A percentile compares a stretch with the other conserved stretches of the same genome.
phyloP scores from a whole-genome alignment of 345 rosid species.

The Rhodamnia rubescens region DNA sequence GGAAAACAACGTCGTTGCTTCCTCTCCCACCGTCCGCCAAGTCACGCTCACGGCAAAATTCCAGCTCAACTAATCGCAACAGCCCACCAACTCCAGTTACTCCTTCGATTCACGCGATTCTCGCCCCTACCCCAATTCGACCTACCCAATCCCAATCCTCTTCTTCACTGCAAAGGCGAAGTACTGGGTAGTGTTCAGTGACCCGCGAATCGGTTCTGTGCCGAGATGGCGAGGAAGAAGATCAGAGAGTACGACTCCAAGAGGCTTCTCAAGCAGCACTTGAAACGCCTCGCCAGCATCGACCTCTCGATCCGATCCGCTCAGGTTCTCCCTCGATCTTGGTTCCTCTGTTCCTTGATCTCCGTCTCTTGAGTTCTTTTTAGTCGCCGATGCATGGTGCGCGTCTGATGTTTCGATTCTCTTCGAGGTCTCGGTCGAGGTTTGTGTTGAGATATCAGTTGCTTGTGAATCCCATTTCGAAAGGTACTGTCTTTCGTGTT shows the following conservation, averaged over 20 bases:
- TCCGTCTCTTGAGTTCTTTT: background rate
- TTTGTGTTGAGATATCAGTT: background rate
- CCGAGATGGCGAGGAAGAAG: slow-evolving; percentile 17
- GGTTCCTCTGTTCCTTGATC: background rate
- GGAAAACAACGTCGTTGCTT: too few species aligned
- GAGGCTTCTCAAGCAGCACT: slow-evolving; percentile 15
- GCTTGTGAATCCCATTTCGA: background rate
- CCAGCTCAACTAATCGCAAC: background rate
- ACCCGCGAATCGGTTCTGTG: background rate
- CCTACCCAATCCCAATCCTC: background rate
- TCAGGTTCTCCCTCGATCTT: slow-evolving; percentile 3
- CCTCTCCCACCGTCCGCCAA: too few species aligned
- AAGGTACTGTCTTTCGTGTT: background rate
- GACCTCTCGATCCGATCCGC: slow-evolving; percentile 12
- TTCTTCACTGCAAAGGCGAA: background rate
- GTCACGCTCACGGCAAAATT: too few species aligned
- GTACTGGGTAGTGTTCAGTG: background rate
- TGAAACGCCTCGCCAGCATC: slow-evolving; percentile 11
- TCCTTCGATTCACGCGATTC: background rate
- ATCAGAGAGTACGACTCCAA: slow-evolving; percentile 23
- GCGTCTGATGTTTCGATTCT: background rate
- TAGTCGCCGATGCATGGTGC: background rate
- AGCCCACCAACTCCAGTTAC: background rate
- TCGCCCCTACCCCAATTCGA: background rate
- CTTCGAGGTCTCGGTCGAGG: too few species aligned